These are phyloP conservation scores for Beauveria australis DNA, from an alignment of 2,329 filamentous ascomycete genomes.

Conservation along the genomic window DNA sequence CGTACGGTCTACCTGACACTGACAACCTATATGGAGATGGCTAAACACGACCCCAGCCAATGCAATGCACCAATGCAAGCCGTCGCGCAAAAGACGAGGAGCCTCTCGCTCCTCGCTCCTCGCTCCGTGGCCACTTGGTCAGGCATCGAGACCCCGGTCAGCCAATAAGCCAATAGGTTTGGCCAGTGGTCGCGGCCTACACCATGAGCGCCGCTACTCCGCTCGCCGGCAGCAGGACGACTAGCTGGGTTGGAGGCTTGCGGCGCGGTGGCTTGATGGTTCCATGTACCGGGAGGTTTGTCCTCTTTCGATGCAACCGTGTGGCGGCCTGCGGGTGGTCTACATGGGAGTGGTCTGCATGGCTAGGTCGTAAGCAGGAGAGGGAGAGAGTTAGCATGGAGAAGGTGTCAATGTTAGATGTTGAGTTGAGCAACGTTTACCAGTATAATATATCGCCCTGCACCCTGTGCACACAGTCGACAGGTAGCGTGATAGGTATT, in stretches of 20 bases:
- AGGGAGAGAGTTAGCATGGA: not conserved
- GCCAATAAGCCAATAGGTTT: conserved; percentile 9
- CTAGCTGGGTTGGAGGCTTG: not conserved
- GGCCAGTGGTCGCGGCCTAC: conserved; percentile 1
- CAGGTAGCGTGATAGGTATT: too few relatives aligned
- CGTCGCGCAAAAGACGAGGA: not conserved
- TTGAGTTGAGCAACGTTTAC: too few relatives aligned
- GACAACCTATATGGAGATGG: not conserved
- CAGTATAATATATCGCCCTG: too few relatives aligned
- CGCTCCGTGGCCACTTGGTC: not conserved
- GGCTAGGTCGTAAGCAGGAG: not conserved
- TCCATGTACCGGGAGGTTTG: not conserved
- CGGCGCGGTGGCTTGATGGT: conserved; percentile 7
- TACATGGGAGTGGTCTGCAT: not conserved
- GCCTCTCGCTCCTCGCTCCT: too few relatives aligned
- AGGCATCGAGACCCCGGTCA: not conserved
- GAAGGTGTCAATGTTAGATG: not conserved
- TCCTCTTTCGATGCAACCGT: conserved; percentile 4
- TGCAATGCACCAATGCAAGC: conserved; percentile 8
- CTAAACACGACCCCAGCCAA: conserved; percentile 5
- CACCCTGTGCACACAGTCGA: too few relatives aligned
- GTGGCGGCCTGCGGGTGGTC: not conserved
- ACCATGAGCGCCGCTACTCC: not conserved
- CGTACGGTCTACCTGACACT: too few relatives aligned
- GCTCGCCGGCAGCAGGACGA: conserved; percentile 1